phyloP scores from a whole-genome alignment of 257 asterid species.

The Plectranthus barbatus region DNA sequence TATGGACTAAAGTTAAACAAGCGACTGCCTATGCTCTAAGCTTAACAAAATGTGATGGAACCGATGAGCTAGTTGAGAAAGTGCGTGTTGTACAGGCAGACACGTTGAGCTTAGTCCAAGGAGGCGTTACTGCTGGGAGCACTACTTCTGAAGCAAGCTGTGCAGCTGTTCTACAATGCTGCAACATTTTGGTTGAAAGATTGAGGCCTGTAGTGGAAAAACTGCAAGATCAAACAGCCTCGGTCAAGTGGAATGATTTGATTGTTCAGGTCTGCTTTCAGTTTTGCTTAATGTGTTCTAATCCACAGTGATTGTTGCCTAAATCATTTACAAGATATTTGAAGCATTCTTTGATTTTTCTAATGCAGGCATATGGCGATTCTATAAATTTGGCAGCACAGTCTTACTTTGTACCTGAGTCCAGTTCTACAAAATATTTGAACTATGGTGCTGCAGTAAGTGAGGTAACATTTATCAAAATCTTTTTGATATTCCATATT shows the following conservation, averaged over 20 bases:
- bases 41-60: background rate
- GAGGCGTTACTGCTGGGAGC: constrained; percentile 3
- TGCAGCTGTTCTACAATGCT: background rate
- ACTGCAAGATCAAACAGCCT: background rate
- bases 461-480: constrained; percentile 3
- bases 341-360: too few species aligned
- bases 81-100: constrained; percentile 3
- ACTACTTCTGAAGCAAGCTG: background rate
- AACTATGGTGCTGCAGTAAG: constrained; percentile 18
- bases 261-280: background rate
- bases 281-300: too few species aligned
- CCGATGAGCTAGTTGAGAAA: background rate
- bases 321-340: background rate
- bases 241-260: background rate
- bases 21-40: constrained; percentile 6
- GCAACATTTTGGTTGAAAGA: background rate
- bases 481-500: too few species aligned
- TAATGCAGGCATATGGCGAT: constrained; percentile 3
- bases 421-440: background rate
- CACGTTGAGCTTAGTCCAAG: constrained; percentile 14
- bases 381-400: background rate
- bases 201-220: background rate
- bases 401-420: background rate
- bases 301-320: background rate
- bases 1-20: constrained; percentile 16